A percentile compares a stretch with the other conserved stretches of the same genome.
These are phyloP conservation scores for Acer saccharum DNA, from an alignment of 345 rosid genomes.

Conservation along the genomic window DNA sequence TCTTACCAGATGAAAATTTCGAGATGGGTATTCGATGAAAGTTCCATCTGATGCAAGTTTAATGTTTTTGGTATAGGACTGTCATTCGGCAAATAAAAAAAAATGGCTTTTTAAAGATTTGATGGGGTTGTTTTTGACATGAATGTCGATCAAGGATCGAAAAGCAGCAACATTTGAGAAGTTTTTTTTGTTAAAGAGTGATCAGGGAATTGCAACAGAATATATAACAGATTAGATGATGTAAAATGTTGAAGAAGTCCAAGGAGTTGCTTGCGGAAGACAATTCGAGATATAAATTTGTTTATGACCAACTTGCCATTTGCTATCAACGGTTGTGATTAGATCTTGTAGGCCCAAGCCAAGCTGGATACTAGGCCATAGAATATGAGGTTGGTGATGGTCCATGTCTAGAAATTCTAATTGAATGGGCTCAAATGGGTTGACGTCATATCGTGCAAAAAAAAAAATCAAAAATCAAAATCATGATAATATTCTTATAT, in stretches of 20 bases:
- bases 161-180: not conserved
- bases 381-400: not conserved
- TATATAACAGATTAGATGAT: not conserved
- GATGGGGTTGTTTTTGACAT: not conserved
- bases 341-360: not conserved
- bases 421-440: not conserved
- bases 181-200: not conserved
- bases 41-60: not conserved
- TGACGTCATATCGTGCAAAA: too few relatives aligned
- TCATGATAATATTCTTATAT: too few relatives aligned
- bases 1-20: constrained; percentile 19
- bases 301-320: not conserved
- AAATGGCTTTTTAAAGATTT: not conserved
- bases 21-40: not conserved
- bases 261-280: not conserved
- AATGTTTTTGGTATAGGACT: not conserved
- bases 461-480: too few relatives aligned
- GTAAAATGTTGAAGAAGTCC: too few relatives aligned
- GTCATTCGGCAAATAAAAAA: not conserved
- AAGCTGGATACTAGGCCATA: not conserved
- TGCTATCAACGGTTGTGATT: not conserved
- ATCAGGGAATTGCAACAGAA: not conserved
- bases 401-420: not conserved
- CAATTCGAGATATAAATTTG: not conserved
- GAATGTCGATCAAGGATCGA: not conserved